Evolutionary conservation across 177 flowering plant genomes (phyloP), one percentile per base, ranked within the genome.

Genomic region (Vitis hybrid): DNA sequence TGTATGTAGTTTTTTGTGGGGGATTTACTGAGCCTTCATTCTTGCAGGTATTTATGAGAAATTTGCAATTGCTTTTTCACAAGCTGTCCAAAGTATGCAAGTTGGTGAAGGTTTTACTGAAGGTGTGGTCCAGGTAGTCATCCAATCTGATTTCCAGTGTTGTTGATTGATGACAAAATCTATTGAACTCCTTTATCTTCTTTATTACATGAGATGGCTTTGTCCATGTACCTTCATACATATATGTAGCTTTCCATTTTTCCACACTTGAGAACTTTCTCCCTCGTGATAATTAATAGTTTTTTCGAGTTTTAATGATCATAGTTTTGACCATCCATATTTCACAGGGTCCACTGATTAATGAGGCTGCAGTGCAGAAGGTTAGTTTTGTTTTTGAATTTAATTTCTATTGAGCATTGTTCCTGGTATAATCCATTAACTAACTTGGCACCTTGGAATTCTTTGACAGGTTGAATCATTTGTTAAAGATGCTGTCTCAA

Each of bases 21-120:
- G 48, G 50, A 65, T 49, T 57, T 56, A 65, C 19, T 57, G 16
- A 12, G 26, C 21, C 45, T 63, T 69, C 45, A 39, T 68, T 29
- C 65, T 0, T 74, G 60, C 85, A 95, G 98, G 98, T 75, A 89
- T 93, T 55, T 96, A 93, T 82, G 97, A 90, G 33, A 92, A 92
- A 74, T 96, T 96, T 77, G 88, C 89, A 39, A 73, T 76, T 64
- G 97, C 97, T n/a, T 90, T 93, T 74, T 72, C 89, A 60, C 75
- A 74, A 66, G 98, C 97, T 62, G 99, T 92, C 39, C 83, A 88
- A 67, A 84, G 75, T 71, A 68, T 96, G 75, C 83, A 96, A 80
- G 99, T 96, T 80, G 99, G 98, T 18, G 77, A 96, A 83, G 99
- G 99, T 50, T 89, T 96, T 72, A 70, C 62, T 39, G 99, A 93